A percentile compares a stretch with the other conserved stretches of the same genome.
These are phyloP conservation scores for Solanum sitiens DNA, from an alignment of 257 asterid genomes.

Conservation along the genomic window DNA sequence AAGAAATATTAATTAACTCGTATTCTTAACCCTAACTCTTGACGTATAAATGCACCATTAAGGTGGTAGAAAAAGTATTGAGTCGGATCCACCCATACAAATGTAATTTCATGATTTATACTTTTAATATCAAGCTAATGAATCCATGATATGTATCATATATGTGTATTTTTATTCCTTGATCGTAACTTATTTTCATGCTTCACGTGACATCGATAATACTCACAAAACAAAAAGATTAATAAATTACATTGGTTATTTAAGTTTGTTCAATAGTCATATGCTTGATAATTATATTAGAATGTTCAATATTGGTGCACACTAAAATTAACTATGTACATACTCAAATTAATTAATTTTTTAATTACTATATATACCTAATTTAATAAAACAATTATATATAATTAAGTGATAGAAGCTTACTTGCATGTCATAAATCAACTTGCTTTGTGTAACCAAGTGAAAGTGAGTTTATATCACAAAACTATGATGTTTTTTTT, in stretches of 20 bases:
- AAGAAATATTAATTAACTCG: no score
- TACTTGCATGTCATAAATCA: background rate
- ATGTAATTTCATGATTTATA: background rate
- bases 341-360: background rate
- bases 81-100: no score
- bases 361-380: background rate
- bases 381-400: background rate
- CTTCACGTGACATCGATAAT: background rate
- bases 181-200: background rate
- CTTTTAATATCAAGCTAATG: background rate
- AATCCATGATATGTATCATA: background rate
- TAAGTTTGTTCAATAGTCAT: background rate
- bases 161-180: background rate
- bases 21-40: background rate
- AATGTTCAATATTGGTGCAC: background rate
- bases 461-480: background rate
- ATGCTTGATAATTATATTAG: background rate
- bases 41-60: no score
- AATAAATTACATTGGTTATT: background rate
- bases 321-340: background rate
- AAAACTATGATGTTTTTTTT: background rate
- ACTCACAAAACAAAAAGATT: background rate
- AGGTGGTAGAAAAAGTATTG: background rate
- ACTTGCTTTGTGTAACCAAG: background rate
- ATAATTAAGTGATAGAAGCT: background rate